Evolutionary conservation across 768 basidiomycete genomes (phyloP).

Genomic region (Leccinum incarnatum): DNA sequence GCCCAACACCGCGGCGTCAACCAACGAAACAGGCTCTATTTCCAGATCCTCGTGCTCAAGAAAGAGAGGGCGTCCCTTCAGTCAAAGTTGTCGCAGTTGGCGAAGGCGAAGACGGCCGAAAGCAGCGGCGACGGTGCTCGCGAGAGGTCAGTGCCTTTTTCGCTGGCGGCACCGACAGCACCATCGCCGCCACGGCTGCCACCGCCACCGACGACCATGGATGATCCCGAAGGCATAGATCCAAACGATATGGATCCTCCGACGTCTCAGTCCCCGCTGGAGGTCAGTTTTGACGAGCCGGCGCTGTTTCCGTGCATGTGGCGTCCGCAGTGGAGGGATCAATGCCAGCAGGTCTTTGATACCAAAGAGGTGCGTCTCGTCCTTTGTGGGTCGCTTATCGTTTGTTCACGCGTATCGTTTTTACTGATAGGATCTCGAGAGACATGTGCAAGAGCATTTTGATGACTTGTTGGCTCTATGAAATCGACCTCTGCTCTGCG

Average conservation of each 20-base stretch:
- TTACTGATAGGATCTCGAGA: conserved; percentile 22
- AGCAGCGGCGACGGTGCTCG: neutral
- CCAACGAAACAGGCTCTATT: conserved; percentile 19
- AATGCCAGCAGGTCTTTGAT: conserved; percentile 29
- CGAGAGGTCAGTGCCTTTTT: neutral
- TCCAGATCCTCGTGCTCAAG: conserved; percentile 20
- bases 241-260: conserved; percentile 19
- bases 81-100: conserved; percentile 11
- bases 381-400: too few relatives aligned
- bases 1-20: conserved; percentile 16
- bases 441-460: conserved; percentile 24
- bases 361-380: conserved; percentile 26
- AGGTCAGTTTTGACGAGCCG: conserved; percentile 17
- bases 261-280: neutral
- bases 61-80: conserved; percentile 20
- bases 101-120: neutral
- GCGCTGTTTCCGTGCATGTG: conserved; percentile 28
- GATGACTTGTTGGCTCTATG: conserved; percentile 7
- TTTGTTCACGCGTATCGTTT: neutral
- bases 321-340: conserved; percentile 27
- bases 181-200: neutral
- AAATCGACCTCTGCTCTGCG: neutral
- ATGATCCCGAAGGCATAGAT: conserved; percentile 16
- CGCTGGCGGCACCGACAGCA: neutral
- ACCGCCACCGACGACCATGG: neutral